Conservation (phyloP, 1,284 basidiomycete genomes). For the Puccinia hordei region DNA sequence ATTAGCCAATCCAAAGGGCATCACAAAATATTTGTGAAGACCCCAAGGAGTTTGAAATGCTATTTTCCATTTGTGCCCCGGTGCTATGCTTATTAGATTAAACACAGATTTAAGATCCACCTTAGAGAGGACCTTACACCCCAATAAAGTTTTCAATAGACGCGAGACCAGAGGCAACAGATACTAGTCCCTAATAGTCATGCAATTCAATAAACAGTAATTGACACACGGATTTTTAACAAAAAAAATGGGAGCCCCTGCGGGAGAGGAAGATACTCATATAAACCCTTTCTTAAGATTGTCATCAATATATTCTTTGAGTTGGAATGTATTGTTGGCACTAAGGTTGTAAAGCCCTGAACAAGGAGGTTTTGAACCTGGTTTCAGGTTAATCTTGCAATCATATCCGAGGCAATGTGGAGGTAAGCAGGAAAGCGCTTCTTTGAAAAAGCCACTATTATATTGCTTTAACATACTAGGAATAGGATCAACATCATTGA, state of each 20-base stretch:
- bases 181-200: conserved; percentile 24
- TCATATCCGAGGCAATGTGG: too few species aligned
- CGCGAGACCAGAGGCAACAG: conserved; percentile 13
- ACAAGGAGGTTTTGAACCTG: too few species aligned
- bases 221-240: conserved; percentile 25
- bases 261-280: conserved; percentile 30
- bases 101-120: conserved; percentile 27
- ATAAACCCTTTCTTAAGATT: too few species aligned
- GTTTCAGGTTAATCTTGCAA: too few species aligned
- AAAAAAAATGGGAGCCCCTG: conserved; percentile 33
- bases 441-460: too few species aligned
- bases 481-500: too few species aligned
- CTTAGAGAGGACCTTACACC: conserved; percentile 6
- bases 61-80: background rate
- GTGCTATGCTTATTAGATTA: background rate
- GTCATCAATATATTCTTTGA: too few species aligned
- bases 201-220: conserved; percentile 13
- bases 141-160: background rate
- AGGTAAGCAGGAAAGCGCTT: too few species aligned
- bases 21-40: conserved; percentile 4
- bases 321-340: too few species aligned
- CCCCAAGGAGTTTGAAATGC: conserved; percentile 32
- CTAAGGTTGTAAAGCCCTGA: too few species aligned
- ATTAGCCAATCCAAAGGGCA: conserved; percentile 37
- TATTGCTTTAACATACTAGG: too few species aligned